Evolutionary conservation across 345 rosid genomes (phyloP).

Genomic region (Aquilaria yunnanensis): DNA sequence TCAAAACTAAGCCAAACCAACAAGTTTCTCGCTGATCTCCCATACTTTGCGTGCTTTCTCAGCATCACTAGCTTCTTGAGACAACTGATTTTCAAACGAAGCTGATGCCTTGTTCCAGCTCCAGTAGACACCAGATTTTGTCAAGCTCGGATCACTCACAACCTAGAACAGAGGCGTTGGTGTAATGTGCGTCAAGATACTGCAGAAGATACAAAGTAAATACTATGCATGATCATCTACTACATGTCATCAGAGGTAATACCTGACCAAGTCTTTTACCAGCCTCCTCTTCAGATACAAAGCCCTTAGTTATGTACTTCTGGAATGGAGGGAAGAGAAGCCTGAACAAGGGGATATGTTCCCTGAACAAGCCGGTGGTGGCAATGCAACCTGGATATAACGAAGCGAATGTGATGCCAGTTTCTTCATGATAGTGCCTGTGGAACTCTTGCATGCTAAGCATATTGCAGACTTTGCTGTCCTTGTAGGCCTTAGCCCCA

Average conservation of each 20-base stretch:
- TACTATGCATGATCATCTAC: neutral
- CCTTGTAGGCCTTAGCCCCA: conserved; percentile 97
- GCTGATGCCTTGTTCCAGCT: conserved; percentile 97
- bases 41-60: conserved; percentile 91
- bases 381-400: conserved; percentile 99
- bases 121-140: conserved; percentile 95
- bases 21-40: conserved; percentile 97
- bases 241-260: neutral
- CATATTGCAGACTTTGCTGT: conserved; percentile 99
- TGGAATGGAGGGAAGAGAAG: conserved; percentile 95
- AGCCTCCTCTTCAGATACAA: conserved; percentile 82
- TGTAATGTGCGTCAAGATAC: neutral
- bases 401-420: conserved; percentile 80
- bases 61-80: conserved; percentile 81
- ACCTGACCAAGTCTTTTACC: conserved; percentile 98
- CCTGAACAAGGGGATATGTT: conserved; percentile 88
- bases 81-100: conserved; percentile 89
- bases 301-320: conserved; percentile 96
- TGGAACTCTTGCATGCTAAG: conserved; percentile 96
- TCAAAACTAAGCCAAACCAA: conserved; percentile 60
- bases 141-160: conserved; percentile 78
- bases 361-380: conserved; percentile 94
- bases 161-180: conserved; percentile 39
- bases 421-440: conserved; percentile 83
- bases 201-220: neutral